Conservation (phyloP, 805 yeast genomes). For the Candida silvatica region DNA sequence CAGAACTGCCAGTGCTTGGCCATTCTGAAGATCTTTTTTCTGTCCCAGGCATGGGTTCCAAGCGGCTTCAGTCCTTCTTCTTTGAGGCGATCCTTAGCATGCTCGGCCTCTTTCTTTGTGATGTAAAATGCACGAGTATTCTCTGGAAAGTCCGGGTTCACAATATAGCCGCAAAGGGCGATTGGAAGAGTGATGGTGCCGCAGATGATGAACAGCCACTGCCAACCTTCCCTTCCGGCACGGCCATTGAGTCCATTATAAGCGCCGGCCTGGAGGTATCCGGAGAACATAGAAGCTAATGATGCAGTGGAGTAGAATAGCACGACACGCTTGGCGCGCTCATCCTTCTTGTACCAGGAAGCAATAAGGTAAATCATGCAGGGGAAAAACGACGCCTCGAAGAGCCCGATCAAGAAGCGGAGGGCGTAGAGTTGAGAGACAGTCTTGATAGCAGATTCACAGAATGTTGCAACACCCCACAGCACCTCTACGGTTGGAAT, state of each 20-base stretch:
- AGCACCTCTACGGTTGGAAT: slow-evolving; percentile 17
- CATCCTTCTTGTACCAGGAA: slow-evolving; percentile 35
- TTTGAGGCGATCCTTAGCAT: no score
- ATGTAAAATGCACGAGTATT: no score
- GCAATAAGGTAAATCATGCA: slow-evolving; percentile 30
- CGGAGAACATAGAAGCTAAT: slow-evolving; percentile 34
- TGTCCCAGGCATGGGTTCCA: no score
- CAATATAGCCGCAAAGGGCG: slow-evolving; percentile 29
- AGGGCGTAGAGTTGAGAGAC: slow-evolving; percentile 31
- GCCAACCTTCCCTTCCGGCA: slow-evolving; percentile 35
- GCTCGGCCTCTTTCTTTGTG: slow-evolving; percentile 8
- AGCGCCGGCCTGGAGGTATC: slow-evolving; percentile 35
- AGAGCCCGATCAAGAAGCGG: slow-evolving; percentile 34
- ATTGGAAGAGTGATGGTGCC: slow-evolving; percentile 47
- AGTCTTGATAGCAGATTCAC: slow-evolving; percentile 18
- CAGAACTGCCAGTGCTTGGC: slow-evolving; percentile 14
- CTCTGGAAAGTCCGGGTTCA: slow-evolving; percentile 22
- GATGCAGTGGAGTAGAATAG: slow-evolving; percentile 31
- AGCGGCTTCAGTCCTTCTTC: no score
- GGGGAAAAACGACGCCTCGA: slow-evolving; percentile 36
- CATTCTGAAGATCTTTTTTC: no score
- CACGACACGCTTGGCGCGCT: slow-evolving; percentile 32
- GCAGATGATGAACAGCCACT: slow-evolving; percentile 49
- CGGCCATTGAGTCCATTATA: slow-evolving; percentile 21
- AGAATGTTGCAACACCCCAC: slow-evolving; percentile 23